Conservation (phyloP, 2,329 filamentous ascomycete species). For the Alternaria gansuensis region DNA sequence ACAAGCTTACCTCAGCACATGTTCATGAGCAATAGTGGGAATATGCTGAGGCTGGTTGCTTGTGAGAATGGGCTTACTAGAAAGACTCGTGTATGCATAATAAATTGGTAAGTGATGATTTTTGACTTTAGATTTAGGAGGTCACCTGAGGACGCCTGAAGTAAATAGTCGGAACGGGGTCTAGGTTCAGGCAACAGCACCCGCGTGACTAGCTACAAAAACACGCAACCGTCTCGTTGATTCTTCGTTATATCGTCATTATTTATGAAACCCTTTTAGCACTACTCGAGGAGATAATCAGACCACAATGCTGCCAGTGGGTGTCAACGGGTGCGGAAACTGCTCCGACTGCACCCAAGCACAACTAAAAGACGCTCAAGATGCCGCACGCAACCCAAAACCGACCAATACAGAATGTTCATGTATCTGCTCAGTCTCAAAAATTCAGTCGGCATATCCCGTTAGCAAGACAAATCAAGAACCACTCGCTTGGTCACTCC, state of each 20-base stretch:
- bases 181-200: background rate
- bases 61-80: too few relatives aligned
- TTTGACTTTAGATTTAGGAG: too few relatives aligned
- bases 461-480: constrained; percentile 12
- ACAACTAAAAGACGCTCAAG: background rate
- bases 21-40: too few relatives aligned
- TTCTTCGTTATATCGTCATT: background rate
- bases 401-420: background rate
- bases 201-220: background rate
- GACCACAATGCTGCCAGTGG: background rate
- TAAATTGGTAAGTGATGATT: too few relatives aligned
- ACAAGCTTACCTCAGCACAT: too few relatives aligned
- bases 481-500: constrained; percentile 32
- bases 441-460: background rate
- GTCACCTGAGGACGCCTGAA: background rate
- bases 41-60: too few relatives aligned
- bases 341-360: background rate
- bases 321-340: background rate
- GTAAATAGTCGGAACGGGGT: background rate
- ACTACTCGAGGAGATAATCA: background rate
- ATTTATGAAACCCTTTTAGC: background rate
- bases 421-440: background rate
- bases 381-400: background rate
- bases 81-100: too few relatives aligned
- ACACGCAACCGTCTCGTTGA: background rate